Percentiles rank a stretch among this genome's conserved stretches.
Evolutionary conservation across 208 protist species (phyloP).

Genomic region (Willaertia magna): DNA sequence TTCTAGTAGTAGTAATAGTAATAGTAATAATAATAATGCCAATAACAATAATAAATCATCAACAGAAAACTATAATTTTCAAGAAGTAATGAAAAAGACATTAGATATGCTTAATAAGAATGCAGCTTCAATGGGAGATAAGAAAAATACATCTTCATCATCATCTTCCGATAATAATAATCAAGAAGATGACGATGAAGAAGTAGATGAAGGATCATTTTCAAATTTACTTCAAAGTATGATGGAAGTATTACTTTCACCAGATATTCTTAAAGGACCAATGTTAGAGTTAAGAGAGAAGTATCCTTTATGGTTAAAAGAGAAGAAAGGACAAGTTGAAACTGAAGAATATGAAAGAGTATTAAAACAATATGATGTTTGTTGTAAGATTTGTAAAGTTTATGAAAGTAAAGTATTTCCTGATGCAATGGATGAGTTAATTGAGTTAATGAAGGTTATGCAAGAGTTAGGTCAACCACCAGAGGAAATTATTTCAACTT

Average conservation of each 20-base stretch:
- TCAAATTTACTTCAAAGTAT: not conserved
- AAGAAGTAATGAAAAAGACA: not conserved
- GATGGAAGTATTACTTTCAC: not conserved
- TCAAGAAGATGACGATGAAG: not conserved
- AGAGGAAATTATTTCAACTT: not conserved
- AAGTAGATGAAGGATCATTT: not conserved
- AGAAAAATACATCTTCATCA: not conserved
- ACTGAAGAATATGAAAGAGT: not conserved
- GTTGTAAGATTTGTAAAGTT: not conserved
- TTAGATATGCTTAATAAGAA: not conserved
- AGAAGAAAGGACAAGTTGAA: not conserved
- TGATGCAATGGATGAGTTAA: not conserved
- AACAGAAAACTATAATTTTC: too few relatives aligned
- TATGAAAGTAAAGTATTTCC: not conserved
- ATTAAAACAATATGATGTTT: not conserved
- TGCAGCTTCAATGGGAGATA: not conserved
- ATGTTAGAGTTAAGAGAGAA: slow-evolving; percentile 3
- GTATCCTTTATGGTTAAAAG: not conserved
- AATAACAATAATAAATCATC: too few relatives aligned
- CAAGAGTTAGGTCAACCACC: not conserved
- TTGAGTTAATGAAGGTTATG: slow-evolving; percentile 4
- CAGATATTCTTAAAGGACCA: not conserved
- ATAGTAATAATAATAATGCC: too few relatives aligned
- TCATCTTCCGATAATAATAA: too few relatives aligned
- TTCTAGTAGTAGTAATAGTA: too few relatives aligned